phyloP scores from a whole-genome alignment of 345 rosid genomes.

The Boechera divaricarpa region DNA sequence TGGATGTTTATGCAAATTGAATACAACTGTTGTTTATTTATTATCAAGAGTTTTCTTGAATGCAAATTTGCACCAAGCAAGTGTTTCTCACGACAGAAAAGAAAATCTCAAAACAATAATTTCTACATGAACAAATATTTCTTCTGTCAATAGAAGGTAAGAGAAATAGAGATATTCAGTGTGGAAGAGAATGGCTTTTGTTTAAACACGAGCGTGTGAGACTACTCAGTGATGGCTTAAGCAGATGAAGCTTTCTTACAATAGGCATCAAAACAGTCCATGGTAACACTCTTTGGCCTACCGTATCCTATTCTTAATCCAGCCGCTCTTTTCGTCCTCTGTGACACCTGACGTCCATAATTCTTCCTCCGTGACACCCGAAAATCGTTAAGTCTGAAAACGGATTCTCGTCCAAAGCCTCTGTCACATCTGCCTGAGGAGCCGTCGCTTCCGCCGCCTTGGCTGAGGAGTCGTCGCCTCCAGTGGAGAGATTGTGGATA shows the following conservation, averaged over 20 bases:
- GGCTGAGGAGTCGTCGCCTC: neutral
- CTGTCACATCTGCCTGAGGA: conserved; percentile 22
- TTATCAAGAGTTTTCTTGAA: conserved; percentile 22
- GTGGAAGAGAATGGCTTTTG: conserved; percentile 24
- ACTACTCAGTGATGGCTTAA: conserved; percentile 14
- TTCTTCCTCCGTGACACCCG: conserved; percentile 40
- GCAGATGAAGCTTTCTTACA: conserved; percentile 67
- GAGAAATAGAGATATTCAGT: conserved; percentile 19
- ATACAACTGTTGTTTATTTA: conserved; percentile 28
- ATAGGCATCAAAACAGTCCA: conserved; percentile 86
- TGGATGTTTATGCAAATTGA: neutral
- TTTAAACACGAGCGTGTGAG: neutral
- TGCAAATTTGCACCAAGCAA: conserved; percentile 35
- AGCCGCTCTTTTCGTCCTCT: conserved; percentile 80
- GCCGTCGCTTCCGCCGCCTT: conserved; percentile 36
- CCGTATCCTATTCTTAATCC: conserved; percentile 80
- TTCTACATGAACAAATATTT: conserved; percentile 34
- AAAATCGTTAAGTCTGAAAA: conserved; percentile 38
- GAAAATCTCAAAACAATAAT: conserved; percentile 13
- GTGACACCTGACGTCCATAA: conserved; percentile 55
- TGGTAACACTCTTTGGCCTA: conserved; percentile 90
- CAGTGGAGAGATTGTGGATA: no score
- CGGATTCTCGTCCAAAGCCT: conserved; percentile 65
- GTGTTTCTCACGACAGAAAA: conserved; percentile 22
- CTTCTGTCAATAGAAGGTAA: conserved; percentile 24